Evolutionary conservation across 371 early-diverging fungal species (phyloP).

Genomic region (Parasitella parasitica): DNA sequence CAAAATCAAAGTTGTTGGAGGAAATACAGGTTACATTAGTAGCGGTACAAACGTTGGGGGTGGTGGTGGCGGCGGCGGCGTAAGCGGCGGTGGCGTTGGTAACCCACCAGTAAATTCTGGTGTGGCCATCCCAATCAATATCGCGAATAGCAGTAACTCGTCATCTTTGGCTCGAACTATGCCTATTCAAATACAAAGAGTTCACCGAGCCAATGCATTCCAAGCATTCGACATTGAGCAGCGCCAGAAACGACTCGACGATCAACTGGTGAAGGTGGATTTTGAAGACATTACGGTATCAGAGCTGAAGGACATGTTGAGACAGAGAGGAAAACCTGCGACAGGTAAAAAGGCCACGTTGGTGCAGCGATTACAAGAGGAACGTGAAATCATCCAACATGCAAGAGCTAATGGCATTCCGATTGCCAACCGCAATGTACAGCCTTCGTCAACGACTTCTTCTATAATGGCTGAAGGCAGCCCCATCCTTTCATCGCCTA

Average conservation of each 20-base stretch:
- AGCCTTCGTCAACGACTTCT: not conserved
- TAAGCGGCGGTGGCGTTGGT: not conserved
- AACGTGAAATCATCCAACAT: conserved; percentile 33
- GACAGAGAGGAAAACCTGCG: conserved; percentile 68
- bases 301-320: conserved; percentile 74
- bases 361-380: conserved; percentile 58
- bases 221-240: conserved; percentile 48
- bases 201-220: conserved; percentile 21
- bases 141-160: conserved; percentile 30
- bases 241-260: conserved; percentile 53
- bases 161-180: conserved; percentile 25
- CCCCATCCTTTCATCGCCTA: conserved; percentile 1
- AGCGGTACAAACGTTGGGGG: too few species aligned
- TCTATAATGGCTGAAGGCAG: not conserved
- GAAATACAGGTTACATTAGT: not conserved
- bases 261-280: conserved; percentile 63
- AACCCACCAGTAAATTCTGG: not conserved
- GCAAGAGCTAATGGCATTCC: conserved; percentile 17
- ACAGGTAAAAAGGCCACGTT: conserved; percentile 72
- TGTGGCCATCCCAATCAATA: not conserved
- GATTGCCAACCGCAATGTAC: conserved; percentile 11
- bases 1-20: conserved; percentile 7
- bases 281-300: conserved; percentile 78
- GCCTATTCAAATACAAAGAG: conserved; percentile 43
- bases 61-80: not conserved